Base-by-base conservation (phyloP, 768 basidiomycete species). In the Hypholoma fasciculare region DNA sequence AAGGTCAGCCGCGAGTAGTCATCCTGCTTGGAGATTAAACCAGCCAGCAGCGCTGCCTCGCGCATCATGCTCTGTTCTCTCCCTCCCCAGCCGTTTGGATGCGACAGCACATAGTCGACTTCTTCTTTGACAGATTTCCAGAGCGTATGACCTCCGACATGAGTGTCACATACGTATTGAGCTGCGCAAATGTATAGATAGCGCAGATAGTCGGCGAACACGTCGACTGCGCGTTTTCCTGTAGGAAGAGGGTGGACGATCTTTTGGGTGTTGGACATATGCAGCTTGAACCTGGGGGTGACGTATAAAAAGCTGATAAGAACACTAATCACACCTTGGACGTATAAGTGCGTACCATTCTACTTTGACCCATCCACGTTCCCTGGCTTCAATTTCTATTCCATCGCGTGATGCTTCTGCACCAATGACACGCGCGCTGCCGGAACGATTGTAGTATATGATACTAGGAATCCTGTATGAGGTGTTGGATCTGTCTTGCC, bases 201-300 rank as follows among this genome's bases (percentile, higher is more conserved):
- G 19, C 49, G 44, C 62, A 84, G 68, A 53, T 82, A 84, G 61
- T 85, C 84, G 0, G 73, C 67, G 20, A 83, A 75, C 47, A 84
- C 69, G 30, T 83, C 72, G 0, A 76, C 61, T 5, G 76, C 74
- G 1, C 74, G 72, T 65, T 72, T 80, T 59, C 72, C 71, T 9
- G 62, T 55, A 3, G 84, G 81, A 9, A 83, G 72, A 0, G 74
- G 62, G 30, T 78, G 73, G 23, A 73, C 70, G 9, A 57, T 62
- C 34, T 77, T 42, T 7, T 69, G 61, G 49, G 53, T 59, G 7
- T 63, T 63, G 0, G 60, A 60, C n/a, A 42, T 20, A 44, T 72
- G 71, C 7, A 72, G 64, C 58, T 72, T 74, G 61, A 72, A 74
- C 78, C 63, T 75, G 38, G 4, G 47, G 46, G 23, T 17, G 8